Percentiles rank a stretch among this genome's conserved stretches.
Conservation (phyloP, 208 protist species). For the Crithidia thermophila region DNA sequence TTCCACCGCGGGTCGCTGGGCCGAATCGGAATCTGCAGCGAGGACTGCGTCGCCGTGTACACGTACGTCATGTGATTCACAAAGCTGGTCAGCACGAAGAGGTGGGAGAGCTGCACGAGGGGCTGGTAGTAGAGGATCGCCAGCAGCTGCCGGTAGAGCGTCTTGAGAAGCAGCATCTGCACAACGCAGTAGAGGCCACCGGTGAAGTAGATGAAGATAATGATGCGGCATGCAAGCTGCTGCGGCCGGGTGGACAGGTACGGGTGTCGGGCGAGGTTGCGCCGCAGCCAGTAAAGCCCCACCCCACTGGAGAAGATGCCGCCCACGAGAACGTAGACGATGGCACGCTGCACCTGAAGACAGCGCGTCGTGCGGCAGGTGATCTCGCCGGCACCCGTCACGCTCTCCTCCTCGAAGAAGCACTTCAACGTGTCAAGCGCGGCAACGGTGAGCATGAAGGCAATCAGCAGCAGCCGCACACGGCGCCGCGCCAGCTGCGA, state of each 20-base stretch:
- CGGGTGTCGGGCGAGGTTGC: slow-evolving; percentile 54
- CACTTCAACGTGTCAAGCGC: slow-evolving; percentile 38
- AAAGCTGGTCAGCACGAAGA: slow-evolving; percentile 71
- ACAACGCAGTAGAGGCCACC: slow-evolving; percentile 61
- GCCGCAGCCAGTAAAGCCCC: slow-evolving; percentile 54
- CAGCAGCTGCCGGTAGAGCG: slow-evolving; percentile 56
- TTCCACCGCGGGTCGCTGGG: slow-evolving; percentile 71
- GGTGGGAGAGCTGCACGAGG: slow-evolving; percentile 59
- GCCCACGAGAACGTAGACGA: slow-evolving; percentile 48
- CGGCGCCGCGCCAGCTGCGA: slow-evolving; percentile 40
- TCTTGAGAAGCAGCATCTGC: slow-evolving; percentile 44
- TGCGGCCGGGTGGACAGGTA: slow-evolving; percentile 80
- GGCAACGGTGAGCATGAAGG: slow-evolving; percentile 37
- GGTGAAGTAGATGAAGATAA: slow-evolving; percentile 82
- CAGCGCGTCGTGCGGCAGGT: slow-evolving; percentile 39
- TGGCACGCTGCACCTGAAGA: slow-evolving; percentile 23
- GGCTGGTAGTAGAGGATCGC: slow-evolving; percentile 71
- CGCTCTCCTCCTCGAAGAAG: slow-evolving; percentile 35
- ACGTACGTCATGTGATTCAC: slow-evolving; percentile 80
- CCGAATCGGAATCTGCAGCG: slow-evolving; percentile 60
- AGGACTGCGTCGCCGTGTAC: slow-evolving; percentile 65
- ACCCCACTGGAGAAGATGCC: slow-evolving; percentile 56
- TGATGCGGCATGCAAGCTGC: slow-evolving; percentile 79
- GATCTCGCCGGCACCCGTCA: slow-evolving; percentile 35
- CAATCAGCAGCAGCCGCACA: slow-evolving; percentile 28